Evolutionary conservation across 495 filamentous ascomycete species (phyloP).

Genomic region (Penicillium cinerascens): DNA sequence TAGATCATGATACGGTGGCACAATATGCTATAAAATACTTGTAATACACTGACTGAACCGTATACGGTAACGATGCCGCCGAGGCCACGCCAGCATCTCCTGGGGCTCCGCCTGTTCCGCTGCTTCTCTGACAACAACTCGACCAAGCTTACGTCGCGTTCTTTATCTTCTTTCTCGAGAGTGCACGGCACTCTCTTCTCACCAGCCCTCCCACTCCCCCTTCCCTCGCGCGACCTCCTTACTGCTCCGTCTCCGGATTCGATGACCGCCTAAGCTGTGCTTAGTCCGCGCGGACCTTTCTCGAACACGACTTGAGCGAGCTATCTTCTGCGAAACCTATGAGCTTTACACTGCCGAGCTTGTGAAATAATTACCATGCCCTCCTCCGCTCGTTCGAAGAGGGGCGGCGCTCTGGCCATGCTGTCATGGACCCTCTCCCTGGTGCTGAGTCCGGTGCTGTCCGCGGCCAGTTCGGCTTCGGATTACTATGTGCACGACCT

Average conservation of each 20-base stretch:
- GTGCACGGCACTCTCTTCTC: no score
- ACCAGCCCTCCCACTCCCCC: neutral
- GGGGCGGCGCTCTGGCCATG: slow-evolving; percentile 15
- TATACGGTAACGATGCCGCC: neutral
- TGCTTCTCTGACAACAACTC: slow-evolving; percentile 11
- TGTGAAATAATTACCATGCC: slow-evolving; percentile 20
- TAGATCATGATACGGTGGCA: neutral
- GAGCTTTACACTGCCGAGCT: neutral
- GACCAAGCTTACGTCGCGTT: slow-evolving; percentile 11
- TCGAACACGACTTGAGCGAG: neutral
- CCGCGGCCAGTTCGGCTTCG: slow-evolving; percentile 57
- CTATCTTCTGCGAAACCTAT: neutral
- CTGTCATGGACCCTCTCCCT: slow-evolving; percentile 29
- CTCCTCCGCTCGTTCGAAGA: slow-evolving; percentile 13
- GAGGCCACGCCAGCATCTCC: slow-evolving; percentile 25
- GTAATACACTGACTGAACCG: slow-evolving; percentile 6
- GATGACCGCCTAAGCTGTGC: slow-evolving; percentile 18
- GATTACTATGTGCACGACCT: slow-evolving; percentile 87
- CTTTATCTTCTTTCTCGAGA: slow-evolving; percentile 6
- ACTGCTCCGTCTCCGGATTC: neutral
- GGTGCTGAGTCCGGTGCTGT: slow-evolving; percentile 21
- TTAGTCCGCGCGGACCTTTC: slow-evolving; percentile 15
- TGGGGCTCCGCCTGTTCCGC: neutral
- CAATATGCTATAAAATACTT: neutral
- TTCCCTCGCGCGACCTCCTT: slow-evolving; percentile 22